Conservation (phyloP, 164 flowering plant genomes). For the Amborella trichopoda region DNA sequence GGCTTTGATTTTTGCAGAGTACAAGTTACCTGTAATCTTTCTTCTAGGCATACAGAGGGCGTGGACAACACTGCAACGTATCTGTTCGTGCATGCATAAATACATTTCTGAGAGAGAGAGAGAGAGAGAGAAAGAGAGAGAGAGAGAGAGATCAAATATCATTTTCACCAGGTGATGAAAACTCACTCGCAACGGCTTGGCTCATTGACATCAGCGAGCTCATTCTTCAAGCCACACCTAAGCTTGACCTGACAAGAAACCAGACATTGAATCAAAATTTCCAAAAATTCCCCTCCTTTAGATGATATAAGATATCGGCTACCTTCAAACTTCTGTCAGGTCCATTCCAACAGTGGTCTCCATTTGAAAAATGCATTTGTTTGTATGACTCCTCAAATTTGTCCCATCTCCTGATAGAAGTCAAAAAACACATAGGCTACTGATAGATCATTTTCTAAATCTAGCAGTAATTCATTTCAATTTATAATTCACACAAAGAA, state of each 20-base stretch:
- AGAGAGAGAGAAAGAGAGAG: background rate
- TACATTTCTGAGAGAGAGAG: background rate
- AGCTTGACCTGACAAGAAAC: slow-evolving; percentile 55
- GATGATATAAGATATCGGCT: slow-evolving; percentile 1
- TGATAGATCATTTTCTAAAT: too few relatives aligned
- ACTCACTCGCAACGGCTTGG: slow-evolving; percentile 99
- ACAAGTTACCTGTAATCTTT: slow-evolving; percentile 60
- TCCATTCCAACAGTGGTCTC: slow-evolving; percentile 97
- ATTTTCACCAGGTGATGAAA: too few relatives aligned
- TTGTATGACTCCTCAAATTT: slow-evolving; percentile 78
- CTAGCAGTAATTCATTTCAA: too few relatives aligned
- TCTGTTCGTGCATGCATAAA: slow-evolving; percentile 36
- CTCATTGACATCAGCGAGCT: slow-evolving; percentile 80
- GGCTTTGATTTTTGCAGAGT: too few relatives aligned
- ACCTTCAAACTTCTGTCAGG: slow-evolving; percentile 97
- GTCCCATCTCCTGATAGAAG: slow-evolving; percentile 59
- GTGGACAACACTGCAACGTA: slow-evolving; percentile 74
- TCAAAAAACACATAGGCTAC: too few relatives aligned
- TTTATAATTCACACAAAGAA: too few relatives aligned
- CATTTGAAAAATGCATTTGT: slow-evolving; percentile 61
- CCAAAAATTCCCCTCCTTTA: background rate
- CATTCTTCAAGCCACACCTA: slow-evolving; percentile 85
- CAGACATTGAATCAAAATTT: background rate
- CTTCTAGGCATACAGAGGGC: slow-evolving; percentile 67
- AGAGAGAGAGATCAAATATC: slow-evolving; percentile 6